These are phyloP conservation scores for Flaveria trinervia DNA, from an alignment of 129 eudicot genomes.

Conservation along the genomic window DNA sequence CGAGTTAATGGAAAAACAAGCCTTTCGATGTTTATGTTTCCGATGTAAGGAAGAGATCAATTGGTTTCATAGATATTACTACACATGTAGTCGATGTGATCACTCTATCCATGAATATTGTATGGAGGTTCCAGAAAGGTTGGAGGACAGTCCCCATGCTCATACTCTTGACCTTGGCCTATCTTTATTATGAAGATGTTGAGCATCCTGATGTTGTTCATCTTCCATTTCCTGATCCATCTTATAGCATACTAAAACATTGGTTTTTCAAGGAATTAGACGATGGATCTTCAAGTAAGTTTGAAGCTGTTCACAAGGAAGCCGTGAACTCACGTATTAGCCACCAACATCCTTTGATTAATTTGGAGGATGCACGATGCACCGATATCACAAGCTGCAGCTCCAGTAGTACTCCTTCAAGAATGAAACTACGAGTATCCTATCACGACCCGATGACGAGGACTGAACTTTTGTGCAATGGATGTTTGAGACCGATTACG, in stretches of 20 bases:
- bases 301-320: not conserved
- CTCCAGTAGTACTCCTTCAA: not conserved
- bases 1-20: not conserved
- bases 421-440: not conserved
- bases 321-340: not conserved
- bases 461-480: constrained; percentile 6
- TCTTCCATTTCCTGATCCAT: constrained; percentile 18
- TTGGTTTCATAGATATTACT: constrained; percentile 6
- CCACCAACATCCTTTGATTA: not conserved
- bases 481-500: not conserved
- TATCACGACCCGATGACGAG: not conserved
- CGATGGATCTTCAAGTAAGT: not conserved
- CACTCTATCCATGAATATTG: not conserved
- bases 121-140: not conserved
- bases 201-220: not conserved
- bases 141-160: not conserved
- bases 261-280: not conserved
- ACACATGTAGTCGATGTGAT: not conserved
- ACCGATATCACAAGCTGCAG: not conserved
- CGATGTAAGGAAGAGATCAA: constrained; percentile 1
- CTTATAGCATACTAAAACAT: not conserved
- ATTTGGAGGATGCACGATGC: not conserved
- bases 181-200: not conserved
- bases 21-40: not conserved
- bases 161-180: not conserved